Percentiles rank a stretch among this genome's conserved stretches.
phyloP scores from a whole-genome alignment of 257 asterid species.

The Lavandula angustifolia region DNA sequence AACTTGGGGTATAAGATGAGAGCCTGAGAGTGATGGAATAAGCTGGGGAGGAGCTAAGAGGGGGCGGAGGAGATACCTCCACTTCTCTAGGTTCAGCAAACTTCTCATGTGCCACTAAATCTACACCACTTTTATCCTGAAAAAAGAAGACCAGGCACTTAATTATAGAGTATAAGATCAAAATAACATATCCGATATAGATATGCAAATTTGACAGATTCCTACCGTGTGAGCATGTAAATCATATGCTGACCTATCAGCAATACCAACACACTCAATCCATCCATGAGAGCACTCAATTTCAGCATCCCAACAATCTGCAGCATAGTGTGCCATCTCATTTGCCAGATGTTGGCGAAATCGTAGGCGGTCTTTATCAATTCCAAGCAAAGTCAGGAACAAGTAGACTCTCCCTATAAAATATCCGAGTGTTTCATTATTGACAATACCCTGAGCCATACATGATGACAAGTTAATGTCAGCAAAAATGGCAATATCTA shows the following conservation, averaged over 20 bases:
- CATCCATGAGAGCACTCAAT: slow-evolving; percentile 83
- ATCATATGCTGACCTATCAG: slow-evolving; percentile 85
- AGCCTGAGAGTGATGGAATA: background rate
- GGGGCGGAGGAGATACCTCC: slow-evolving; percentile 51
- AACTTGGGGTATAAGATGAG: background rate
- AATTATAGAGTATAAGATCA: background rate
- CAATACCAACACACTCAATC: slow-evolving; percentile 88
- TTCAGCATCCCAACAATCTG: slow-evolving; percentile 96
- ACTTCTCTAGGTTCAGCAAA: slow-evolving; percentile 77
- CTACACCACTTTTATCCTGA: slow-evolving; percentile 76
- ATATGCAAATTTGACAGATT: slow-evolving; percentile 4
- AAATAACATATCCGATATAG: background rate
- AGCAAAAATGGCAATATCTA: slow-evolving; percentile 16
- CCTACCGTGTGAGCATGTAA: slow-evolving; percentile 78
- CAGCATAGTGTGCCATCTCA: slow-evolving; percentile 94
- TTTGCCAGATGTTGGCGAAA: slow-evolving; percentile 81
- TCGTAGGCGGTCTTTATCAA: slow-evolving; percentile 70
- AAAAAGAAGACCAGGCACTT: slow-evolving; percentile 15
- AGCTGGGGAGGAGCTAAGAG: slow-evolving; percentile 6
- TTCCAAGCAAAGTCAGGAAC: slow-evolving; percentile 72
- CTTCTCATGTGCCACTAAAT: slow-evolving; percentile 75
- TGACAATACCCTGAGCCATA: slow-evolving; percentile 61
- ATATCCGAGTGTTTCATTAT: slow-evolving; percentile 78
- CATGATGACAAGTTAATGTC: slow-evolving; percentile 9
- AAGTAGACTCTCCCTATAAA: slow-evolving; percentile 82